A percentile compares a stretch with the other conserved stretches of the same genome.
phyloP scores from a whole-genome alignment of 768 basidiomycete species.

The Pleurotus salmoneostramineus region DNA sequence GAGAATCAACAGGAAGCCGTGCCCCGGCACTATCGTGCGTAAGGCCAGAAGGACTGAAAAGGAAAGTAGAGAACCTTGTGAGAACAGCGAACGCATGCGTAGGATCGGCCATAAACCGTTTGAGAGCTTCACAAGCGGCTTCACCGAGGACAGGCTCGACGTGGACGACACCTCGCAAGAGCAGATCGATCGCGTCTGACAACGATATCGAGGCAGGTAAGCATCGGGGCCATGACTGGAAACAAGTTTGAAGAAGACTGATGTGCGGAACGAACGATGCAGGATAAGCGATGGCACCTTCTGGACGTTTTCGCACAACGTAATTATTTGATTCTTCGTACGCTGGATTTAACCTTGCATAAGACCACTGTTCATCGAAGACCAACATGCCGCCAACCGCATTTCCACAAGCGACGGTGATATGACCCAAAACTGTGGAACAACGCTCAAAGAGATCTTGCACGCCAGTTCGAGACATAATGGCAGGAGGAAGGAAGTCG shows the following conservation, averaged over 20 bases:
- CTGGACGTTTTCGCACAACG: constrained; percentile 64
- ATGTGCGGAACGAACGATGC: constrained; percentile 57
- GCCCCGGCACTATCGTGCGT: constrained; percentile 60
- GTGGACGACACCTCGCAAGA: constrained; percentile 80
- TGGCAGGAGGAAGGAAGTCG: constrained; percentile 49
- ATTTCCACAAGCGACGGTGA: constrained; percentile 59
- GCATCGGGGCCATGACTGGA: constrained; percentile 83
- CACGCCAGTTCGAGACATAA: constrained; percentile 62
- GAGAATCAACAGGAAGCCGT: constrained; percentile 62
- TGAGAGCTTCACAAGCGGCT: constrained; percentile 64
- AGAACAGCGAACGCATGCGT: constrained; percentile 54
- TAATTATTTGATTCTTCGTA: constrained; percentile 71
- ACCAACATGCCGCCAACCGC: constrained; percentile 73
- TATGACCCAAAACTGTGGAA: constrained; percentile 48
- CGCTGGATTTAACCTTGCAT: constrained; percentile 50
- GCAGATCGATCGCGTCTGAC: constrained; percentile 68
- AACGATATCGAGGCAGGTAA: constrained; percentile 54
- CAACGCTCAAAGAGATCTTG: constrained; percentile 69
- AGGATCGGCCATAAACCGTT: constrained; percentile 66
- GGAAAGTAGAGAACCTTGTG: constrained; percentile 59
- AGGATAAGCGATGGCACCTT: constrained; percentile 67
- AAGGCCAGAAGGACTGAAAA: constrained; percentile 69
- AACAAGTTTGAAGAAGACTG: constrained; percentile 67
- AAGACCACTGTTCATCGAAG: constrained; percentile 82
- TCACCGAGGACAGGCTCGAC: constrained; percentile 74